Evolutionary conservation across 2,329 filamentous ascomycete species (phyloP).

Genomic region (Diaporthe vexans): DNA sequence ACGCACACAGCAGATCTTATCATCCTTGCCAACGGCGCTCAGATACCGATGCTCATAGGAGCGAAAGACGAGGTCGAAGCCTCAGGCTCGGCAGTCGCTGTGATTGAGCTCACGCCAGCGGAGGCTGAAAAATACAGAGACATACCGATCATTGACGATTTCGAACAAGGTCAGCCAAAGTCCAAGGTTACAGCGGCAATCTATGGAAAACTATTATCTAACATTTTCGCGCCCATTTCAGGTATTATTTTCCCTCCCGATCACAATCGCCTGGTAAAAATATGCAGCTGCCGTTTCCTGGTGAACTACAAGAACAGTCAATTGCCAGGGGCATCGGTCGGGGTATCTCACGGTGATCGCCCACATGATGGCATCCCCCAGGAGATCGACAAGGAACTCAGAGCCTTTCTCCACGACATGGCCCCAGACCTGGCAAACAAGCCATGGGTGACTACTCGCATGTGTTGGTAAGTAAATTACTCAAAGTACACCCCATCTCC

Average conservation of each 20-base stretch:
- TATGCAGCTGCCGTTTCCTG: background rate
- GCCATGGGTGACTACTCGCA: slow-evolving; percentile 61
- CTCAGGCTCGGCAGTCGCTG: background rate
- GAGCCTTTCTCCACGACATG: slow-evolving; percentile 62
- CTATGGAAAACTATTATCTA: background rate
- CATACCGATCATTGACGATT: slow-evolving; percentile 6
- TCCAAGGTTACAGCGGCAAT: accelerated
- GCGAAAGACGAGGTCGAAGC: slow-evolving; percentile 73
- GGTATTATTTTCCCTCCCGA: slow-evolving; percentile 8
- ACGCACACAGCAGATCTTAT: slow-evolving; percentile 70
- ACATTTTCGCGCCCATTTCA: background rate
- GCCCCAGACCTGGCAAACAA: slow-evolving; percentile 64
- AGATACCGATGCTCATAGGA: slow-evolving; percentile 74
- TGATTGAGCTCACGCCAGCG: background rate
- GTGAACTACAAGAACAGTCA: slow-evolving; percentile 4
- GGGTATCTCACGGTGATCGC: slow-evolving; percentile 1
- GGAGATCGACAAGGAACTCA: slow-evolving; percentile 68
- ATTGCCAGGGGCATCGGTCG: background rate
- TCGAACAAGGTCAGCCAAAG: background rate
- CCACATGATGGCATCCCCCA: slow-evolving; percentile 2
- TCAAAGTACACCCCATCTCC: background rate
- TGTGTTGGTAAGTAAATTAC: slow-evolving; percentile 66
- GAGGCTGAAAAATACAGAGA: slow-evolving; percentile 11
- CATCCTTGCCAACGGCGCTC: slow-evolving; percentile 76
- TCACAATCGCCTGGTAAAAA: background rate